Evolutionary conservation across 1,139 yeast genomes (phyloP).

Genomic region (Taphrina confusa): DNA sequence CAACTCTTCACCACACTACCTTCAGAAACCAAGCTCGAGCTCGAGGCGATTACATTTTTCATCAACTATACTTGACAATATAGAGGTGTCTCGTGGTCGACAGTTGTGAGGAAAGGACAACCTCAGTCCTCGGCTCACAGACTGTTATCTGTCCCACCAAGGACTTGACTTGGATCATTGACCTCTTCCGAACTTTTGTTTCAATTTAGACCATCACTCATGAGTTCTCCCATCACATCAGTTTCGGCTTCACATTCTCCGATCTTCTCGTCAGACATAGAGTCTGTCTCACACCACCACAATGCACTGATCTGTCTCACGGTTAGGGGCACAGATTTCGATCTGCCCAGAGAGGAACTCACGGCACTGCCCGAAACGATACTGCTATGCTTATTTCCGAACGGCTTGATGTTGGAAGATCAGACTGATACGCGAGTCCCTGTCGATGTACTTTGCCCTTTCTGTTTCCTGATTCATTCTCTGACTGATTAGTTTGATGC

Average conservation of each 20-base stretch:
- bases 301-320: slow-evolving; percentile 56
- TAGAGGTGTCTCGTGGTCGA: too few relatives aligned
- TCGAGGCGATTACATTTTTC: too few relatives aligned
- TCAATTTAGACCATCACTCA: too few relatives aligned
- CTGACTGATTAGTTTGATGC: slow-evolving; percentile 72
- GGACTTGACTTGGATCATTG: too few relatives aligned
- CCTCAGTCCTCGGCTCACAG: too few relatives aligned
- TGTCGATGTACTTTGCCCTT: slow-evolving; percentile 48
- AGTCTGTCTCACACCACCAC: background rate
- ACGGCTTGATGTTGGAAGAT: slow-evolving; percentile 85
- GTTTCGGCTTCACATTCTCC: slow-evolving; percentile 19
- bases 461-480: background rate
- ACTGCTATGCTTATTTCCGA: slow-evolving; percentile 80
- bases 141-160: too few relatives aligned
- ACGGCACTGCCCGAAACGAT: slow-evolving; percentile 90
- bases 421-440: slow-evolving; percentile 71
- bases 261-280: slow-evolving; percentile 1
- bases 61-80: too few relatives aligned
- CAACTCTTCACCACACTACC: too few relatives aligned
- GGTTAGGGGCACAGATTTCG: slow-evolving; percentile 63
- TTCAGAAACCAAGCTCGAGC: too few relatives aligned
- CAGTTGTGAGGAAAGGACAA: too few relatives aligned
- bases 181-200: too few relatives aligned
- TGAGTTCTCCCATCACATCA: slow-evolving; percentile 32
- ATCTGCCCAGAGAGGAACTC: slow-evolving; percentile 81